phyloP scores from a whole-genome alignment of 2,329 filamentous ascomycete genomes.

The Calonectria pauciramosa region DNA sequence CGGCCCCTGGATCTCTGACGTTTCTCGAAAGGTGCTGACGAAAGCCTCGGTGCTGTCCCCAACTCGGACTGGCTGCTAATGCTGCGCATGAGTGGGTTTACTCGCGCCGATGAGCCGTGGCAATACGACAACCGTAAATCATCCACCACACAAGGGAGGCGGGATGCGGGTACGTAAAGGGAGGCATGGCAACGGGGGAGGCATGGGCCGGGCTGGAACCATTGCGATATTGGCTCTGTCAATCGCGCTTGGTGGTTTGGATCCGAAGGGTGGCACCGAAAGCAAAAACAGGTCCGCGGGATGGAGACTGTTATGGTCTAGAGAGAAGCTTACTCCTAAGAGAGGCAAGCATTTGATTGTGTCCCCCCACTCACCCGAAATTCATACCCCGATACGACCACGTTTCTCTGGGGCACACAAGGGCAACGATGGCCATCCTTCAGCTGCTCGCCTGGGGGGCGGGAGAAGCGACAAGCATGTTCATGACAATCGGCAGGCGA shows the following conservation, averaged over 20 bases:
- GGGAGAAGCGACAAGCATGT: background rate
- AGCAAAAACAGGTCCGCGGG: constrained; percentile 11
- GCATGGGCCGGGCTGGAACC: background rate
- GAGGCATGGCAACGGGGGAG: background rate
- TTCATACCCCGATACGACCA: constrained; percentile 28
- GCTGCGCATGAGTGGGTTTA: constrained; percentile 36
- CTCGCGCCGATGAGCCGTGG: constrained; percentile 33
- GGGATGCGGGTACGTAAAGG: constrained; percentile 6
- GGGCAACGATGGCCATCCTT: constrained; percentile 4
- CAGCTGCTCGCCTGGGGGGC: background rate
- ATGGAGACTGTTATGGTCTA: constrained; percentile 25
- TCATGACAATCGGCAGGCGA: constrained; percentile 12
- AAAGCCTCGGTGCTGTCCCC: constrained; percentile 36
- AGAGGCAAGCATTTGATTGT: constrained; percentile 11
- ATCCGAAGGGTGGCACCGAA: constrained; percentile 16
- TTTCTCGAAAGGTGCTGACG: constrained; percentile 39
- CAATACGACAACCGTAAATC: constrained; percentile 31
- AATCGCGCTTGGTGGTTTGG: constrained; percentile 4
- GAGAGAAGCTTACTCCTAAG: constrained; percentile 29
- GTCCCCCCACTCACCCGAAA: constrained; percentile 34
- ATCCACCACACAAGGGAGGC: constrained; percentile 12
- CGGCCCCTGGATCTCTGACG: constrained; percentile 39
- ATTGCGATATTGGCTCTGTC: constrained; percentile 9
- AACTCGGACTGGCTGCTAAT: constrained; percentile 28
- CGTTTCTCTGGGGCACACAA: constrained; percentile 10